Evolutionary conservation across 2,329 filamentous ascomycete genomes (phyloP), one percentile per base, ranked within the genome.

Genomic region (Davidsoniella eucalypti): DNA sequence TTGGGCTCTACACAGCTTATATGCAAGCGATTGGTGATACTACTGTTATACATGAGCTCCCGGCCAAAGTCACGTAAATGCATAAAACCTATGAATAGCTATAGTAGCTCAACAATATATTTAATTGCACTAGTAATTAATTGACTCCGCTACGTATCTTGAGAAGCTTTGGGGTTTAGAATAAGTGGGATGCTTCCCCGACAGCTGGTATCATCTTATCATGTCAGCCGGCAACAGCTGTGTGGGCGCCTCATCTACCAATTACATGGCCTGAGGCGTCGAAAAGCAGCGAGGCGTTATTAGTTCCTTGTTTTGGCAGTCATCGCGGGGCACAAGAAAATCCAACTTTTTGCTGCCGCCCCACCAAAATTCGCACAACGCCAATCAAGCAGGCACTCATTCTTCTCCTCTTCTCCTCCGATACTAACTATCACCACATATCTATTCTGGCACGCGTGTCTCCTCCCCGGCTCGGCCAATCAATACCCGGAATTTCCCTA

Each of bases 281-380:
- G 21, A 38, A 42, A 36, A 39, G 37, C 26, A 16, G 16, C 41
- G 42, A 49, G 36, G 42, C 49, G 43, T 36, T 12, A 8, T 5
- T 44, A 14, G 33, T 21, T 18, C 36, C 25, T 50, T 44, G 29
- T 45, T 25, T 26, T 18, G 26, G 21, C 14, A 25, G 38, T 44
- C 25, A 50, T 50, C 52, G 52, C 52, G 48, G 52, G 52, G 52
- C 48, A 53, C 52, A 53, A 50, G 50, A 52, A 55, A 55, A 55
- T 44, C 51, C 36, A 54, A 47, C 46, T 50, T 54, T 46, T 52
- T 48, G 44, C 39, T 29, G 38, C 42, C 45, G 53, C 52, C 54
- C 54, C 50, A 54, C 52, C 50, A 55, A 44, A 53, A 54, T 50
- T 51, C 46, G 43, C 52, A 55, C 46, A 51, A 54, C 51, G 44